phyloP scores from a whole-genome alignment of 148 eudicot species.

The Vaccinium vitisidaea region DNA sequence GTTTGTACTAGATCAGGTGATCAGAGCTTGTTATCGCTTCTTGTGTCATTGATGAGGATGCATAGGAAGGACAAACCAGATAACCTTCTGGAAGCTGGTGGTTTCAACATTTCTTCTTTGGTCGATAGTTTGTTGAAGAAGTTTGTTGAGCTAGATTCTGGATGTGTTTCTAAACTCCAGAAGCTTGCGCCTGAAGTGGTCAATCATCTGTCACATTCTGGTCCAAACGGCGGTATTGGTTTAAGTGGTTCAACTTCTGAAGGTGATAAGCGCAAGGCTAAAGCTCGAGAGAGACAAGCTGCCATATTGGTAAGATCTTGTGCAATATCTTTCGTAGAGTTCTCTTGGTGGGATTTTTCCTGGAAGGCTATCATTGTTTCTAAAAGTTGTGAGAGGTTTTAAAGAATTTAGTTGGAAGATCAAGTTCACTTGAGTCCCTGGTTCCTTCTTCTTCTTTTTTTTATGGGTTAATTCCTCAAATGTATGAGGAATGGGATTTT shows the following conservation, averaged over 20 bases:
- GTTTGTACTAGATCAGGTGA: slow-evolving; percentile 34
- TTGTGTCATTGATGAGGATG: slow-evolving; percentile 73
- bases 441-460: background rate
- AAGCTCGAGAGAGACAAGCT: slow-evolving; percentile 95
- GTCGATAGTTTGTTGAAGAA: slow-evolving; percentile 64
- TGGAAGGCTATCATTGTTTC: background rate
- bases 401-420: background rate
- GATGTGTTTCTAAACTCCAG: slow-evolving; percentile 60
- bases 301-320: slow-evolving; percentile 70
- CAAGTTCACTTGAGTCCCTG: background rate
- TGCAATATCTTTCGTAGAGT: background rate
- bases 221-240: slow-evolving; percentile 24
- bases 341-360: background rate
- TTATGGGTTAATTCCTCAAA: slow-evolving; percentile 3
- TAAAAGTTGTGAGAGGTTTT: background rate
- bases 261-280: slow-evolving; percentile 80
- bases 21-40: slow-evolving; percentile 80
- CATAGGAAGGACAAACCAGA: slow-evolving; percentile 53
- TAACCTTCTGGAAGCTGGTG: slow-evolving; percentile 54
- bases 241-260: slow-evolving; percentile 36
- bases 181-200: slow-evolving; percentile 74
- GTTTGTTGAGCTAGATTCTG: slow-evolving; percentile 68
- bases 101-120: slow-evolving; percentile 60
- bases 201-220: slow-evolving; percentile 36
- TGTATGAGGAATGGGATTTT: background rate